Evolutionary conservation across 345 rosid species (phyloP).

Genomic region (Brassica cretica): DNA sequence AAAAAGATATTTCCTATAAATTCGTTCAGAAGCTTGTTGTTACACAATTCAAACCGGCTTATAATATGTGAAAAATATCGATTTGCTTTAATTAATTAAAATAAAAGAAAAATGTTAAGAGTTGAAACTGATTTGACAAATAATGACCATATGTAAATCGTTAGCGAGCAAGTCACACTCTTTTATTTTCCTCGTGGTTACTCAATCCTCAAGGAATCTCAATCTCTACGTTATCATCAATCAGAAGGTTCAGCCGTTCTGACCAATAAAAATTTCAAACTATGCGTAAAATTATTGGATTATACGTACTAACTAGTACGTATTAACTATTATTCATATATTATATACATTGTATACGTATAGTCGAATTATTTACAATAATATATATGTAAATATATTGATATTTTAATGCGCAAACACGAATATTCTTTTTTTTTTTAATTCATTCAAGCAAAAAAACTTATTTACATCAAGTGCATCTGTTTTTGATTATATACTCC

Average conservation of each 20-base stretch:
- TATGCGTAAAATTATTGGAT: neutral
- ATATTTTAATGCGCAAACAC: neutral
- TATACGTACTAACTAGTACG: neutral
- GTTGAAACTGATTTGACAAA: neutral
- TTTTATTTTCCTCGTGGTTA: neutral
- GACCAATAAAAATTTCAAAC: neutral
- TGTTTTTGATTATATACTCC: no score
- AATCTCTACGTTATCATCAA: neutral
- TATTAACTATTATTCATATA: neutral
- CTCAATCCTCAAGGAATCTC: neutral
- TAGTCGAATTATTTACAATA: neutral
- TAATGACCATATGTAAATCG: neutral
- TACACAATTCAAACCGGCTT: neutral
- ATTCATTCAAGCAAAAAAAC: no score
- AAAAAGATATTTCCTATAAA: conserved; percentile 26
- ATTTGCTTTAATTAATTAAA: no score
- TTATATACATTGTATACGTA: neutral
- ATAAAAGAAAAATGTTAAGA: neutral
- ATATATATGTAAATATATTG: neutral
- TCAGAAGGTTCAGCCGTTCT: neutral
- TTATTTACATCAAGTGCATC: no score
- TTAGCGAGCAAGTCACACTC: neutral
- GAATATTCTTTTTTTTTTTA: neutral
- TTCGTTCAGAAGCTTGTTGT: neutral
- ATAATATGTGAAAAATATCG: neutral